Evolutionary conservation across 2,329 filamentous ascomycete species (phyloP), one percentile per base, ranked within the genome.

Genomic region (Pseudonectria foliicola): DNA sequence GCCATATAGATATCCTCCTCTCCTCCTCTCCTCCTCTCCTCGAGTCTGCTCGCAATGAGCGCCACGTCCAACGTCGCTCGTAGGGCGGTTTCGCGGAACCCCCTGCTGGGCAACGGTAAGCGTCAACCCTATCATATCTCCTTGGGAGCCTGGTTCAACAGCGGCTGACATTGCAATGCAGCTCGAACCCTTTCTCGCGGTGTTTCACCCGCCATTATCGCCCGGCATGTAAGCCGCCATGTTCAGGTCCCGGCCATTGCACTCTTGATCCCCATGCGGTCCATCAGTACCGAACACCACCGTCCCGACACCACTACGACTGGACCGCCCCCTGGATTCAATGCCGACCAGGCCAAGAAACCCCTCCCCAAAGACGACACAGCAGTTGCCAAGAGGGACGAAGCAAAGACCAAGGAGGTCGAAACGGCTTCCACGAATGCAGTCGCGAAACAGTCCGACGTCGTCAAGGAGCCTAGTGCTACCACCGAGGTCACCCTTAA

Each of bases 331-430:
- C 89, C 88, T 11, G 89, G 89, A 18, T 95, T 95, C 70, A 89
- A 92, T 57, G 70, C 85, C n/a, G 81, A 90, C 54, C 73, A 87
- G 66, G 89, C 89, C 48, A 90, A 88, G 74, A 90, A 88, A 58
- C 85, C 88, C 10, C 67, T 92, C 31, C 64, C 78, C 3, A 76
- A 77, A 53, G 75, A 82, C 36, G 51, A 55, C 21, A 46, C 52
- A 25, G 49, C 60, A 13, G 44, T 57, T 10, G 45, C 58, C 23
- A 64, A 63, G 37, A 55, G 62, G 31, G 49, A 56, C 28, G 48
- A 59, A 26, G 59, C 60, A 11, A 57, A 59, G 43, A 21, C 58
- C n/a, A 56, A 57, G 40, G 48, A 50, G 11, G 35, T 55, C 10
- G 50, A 48, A 13, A 33, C 48, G 23, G 36, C 50, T 12, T 50